Evolutionary conservation across 2,329 filamentous ascomycete genomes (phyloP), one percentile per base, ranked within the genome.

Genomic region (Zymoseptoria tritici): DNA sequence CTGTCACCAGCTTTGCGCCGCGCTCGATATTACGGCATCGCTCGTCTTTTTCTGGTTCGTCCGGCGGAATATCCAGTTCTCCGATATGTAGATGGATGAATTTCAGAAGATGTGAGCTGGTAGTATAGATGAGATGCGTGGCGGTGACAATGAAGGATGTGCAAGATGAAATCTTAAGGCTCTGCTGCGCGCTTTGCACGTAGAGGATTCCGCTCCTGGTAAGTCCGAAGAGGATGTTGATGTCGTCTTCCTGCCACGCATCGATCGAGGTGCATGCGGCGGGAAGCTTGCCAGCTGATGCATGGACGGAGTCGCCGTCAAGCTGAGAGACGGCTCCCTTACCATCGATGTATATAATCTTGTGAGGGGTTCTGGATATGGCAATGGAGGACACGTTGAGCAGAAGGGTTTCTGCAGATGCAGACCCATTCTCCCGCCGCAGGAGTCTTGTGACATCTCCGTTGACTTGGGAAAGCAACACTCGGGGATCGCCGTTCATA

Each of bases 41-140:
- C 74, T 99, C 94, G 67, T 97, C 94, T 29, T 83, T 88, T 72
- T 97, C 92, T 0, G 92, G 92, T 52, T 96, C 91, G 73, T 99
- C 93, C 9, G 80, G 82, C 0, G 94, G 92, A 0, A 96, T 81
- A 66, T 94, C 86, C 60, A 97, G 84, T 26, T 88, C 90, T 16
- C 83, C 78, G 24, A 65, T 66, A 3, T 84, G 81, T 54, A 97
- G 77, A 73, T 99, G 93, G 13, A 97, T 87, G 74, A 97, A 97
- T 74, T 99, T 99, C 63, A 99, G 80, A 3, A 97, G 80, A 72
- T 97, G 92, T 64, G 91, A 91, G 61, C 87, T 91, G 0, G 94
- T 99, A 0, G 94, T 99, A 70, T 93, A 91, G 60, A 97, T 85
- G 13, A 99, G 79, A 77, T 97, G 93, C 20, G 85, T 84, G 0